Percentiles rank a stretch among this genome's conserved stretches.
These are phyloP conservation scores for Trametes cinnabarina DNA, from an alignment of 768 basidiomycete species.

Conservation along the genomic window DNA sequence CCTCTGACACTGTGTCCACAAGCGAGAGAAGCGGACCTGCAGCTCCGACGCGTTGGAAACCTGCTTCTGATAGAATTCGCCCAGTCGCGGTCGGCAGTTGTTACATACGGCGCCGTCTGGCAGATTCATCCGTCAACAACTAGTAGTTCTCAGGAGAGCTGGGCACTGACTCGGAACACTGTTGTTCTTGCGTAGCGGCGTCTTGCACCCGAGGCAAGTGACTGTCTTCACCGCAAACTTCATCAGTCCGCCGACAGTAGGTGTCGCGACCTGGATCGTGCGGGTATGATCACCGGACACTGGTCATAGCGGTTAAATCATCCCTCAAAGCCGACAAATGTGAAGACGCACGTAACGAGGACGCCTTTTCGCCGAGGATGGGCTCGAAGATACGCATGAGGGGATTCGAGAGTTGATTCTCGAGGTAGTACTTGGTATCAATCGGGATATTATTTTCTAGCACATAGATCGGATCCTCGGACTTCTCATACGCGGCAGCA, in stretches of 20 bases:
- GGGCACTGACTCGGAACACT: conserved; percentile 59
- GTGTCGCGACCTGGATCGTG: conserved; percentile 94
- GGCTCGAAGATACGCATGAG: conserved; percentile 98
- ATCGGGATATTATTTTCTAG: conserved; percentile 98
- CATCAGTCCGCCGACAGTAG: conserved; percentile 95
- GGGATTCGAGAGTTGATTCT: conserved; percentile 96
- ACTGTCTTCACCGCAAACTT: conserved; percentile 96
- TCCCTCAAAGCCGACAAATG: neutral
- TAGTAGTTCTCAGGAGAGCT: neutral
- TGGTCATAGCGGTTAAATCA: conserved; percentile 30
- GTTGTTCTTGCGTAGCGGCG: conserved; percentile 74
- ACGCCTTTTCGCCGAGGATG: conserved; percentile 89
- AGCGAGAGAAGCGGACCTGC: conserved; percentile 87
- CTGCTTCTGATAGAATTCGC: conserved; percentile 93
- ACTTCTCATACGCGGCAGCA: conserved; percentile 97
- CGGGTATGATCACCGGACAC: conserved; percentile 97
- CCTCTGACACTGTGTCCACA: conserved; percentile 99
- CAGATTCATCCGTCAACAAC: neutral
- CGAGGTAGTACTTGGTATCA: conserved; percentile 96
- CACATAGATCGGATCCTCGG: conserved; percentile 96
- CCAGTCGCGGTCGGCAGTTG: conserved; percentile 82
- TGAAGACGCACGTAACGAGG: conserved; percentile 63
- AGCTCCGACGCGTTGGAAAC: conserved; percentile 63
- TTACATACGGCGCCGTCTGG: conserved; percentile 91
- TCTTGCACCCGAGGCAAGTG: conserved; percentile 95